These are phyloP conservation scores for Drosera spatulata DNA, from an alignment of 179 eudicot species.

Conservation along the genomic window DNA sequence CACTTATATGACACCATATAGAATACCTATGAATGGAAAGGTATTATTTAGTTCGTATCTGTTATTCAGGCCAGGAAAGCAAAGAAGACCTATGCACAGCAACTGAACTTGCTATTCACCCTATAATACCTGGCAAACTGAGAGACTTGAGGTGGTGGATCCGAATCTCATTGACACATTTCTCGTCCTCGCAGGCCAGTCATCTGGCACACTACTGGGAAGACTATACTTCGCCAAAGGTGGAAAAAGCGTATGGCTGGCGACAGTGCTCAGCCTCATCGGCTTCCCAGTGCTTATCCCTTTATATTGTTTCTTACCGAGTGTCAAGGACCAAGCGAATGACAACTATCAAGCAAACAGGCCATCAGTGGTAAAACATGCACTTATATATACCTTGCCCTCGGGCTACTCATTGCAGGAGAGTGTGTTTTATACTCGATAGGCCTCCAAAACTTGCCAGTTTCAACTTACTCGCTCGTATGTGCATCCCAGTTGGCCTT, in stretches of 20 bases:
- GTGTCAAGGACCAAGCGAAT: not conserved
- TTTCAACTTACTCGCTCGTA: constrained; percentile 56
- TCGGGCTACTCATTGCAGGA: constrained; percentile 43
- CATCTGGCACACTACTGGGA: constrained; percentile 34
- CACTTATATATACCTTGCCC: constrained; percentile 20
- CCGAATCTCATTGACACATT: constrained; percentile 18
- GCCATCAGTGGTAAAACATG: constrained; percentile 7
- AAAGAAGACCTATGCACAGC: not conserved
- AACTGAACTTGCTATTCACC: not conserved
- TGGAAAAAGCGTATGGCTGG: constrained; percentile 57
- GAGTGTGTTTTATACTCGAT: constrained; percentile 33
- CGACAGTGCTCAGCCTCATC: constrained; percentile 29
- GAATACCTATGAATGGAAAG: too few species aligned
- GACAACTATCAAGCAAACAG: not conserved
- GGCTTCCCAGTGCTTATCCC: constrained; percentile 62
- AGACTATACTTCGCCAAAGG: constrained; percentile 53
- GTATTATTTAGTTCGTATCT: too few species aligned
- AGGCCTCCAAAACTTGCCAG: constrained; percentile 55
- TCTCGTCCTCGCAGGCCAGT: constrained; percentile 35
- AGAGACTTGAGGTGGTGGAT: constrained; percentile 31
- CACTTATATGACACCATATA: too few species aligned
- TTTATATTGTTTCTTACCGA: constrained; percentile 19
- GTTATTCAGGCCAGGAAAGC: constrained; percentile 1
- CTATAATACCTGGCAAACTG: not conserved
- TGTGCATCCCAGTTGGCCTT: constrained; percentile 56